Percentiles rank a stretch among this genome's conserved stretches.
phyloP scores from a whole-genome alignment of 306 rosid genomes.

The Rosa rugosa region DNA sequence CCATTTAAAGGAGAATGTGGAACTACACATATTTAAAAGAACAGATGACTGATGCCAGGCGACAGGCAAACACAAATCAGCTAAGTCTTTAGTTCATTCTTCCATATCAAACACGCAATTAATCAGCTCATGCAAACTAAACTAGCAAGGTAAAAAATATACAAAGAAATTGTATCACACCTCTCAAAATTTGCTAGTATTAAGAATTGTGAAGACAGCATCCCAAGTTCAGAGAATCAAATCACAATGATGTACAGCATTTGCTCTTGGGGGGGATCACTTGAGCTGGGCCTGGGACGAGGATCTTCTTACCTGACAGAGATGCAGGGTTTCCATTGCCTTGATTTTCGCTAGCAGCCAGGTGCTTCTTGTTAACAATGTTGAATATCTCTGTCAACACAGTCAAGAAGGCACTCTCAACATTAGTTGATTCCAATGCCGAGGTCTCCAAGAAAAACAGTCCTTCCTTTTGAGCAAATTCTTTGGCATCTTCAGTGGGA shows the following conservation, averaged over 20 bases:
- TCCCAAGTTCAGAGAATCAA: slow-evolving; percentile 27
- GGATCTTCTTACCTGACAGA: slow-evolving; percentile 73
- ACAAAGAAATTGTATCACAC: slow-evolving; percentile 45
- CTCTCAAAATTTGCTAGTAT: slow-evolving; percentile 56
- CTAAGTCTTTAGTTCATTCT: slow-evolving; percentile 27
- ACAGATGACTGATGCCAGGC: neutral
- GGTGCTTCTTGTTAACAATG: slow-evolving; percentile 69
- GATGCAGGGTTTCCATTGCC: slow-evolving; percentile 69
- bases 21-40: neutral
- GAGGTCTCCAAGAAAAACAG: slow-evolving; percentile 92
- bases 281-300: slow-evolving; percentile 83
- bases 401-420: slow-evolving; percentile 80
- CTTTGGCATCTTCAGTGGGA: slow-evolving; percentile 83
- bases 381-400: slow-evolving; percentile 88
- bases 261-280: slow-evolving; percentile 70
- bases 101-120: slow-evolving; percentile 30
- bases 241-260: slow-evolving; percentile 63
- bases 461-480: slow-evolving; percentile 93
- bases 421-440: slow-evolving; percentile 82
- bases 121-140: slow-evolving; percentile 41
- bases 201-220: slow-evolving; percentile 25
- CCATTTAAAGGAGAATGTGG: neutral
- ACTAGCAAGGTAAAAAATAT: slow-evolving; percentile 42
- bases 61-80: slow-evolving; percentile 12
- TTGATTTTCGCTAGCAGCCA: slow-evolving; percentile 64